phyloP scores from a whole-genome alignment of 1,284 basidiomycete species.

The Leccinum fuscescens region DNA sequence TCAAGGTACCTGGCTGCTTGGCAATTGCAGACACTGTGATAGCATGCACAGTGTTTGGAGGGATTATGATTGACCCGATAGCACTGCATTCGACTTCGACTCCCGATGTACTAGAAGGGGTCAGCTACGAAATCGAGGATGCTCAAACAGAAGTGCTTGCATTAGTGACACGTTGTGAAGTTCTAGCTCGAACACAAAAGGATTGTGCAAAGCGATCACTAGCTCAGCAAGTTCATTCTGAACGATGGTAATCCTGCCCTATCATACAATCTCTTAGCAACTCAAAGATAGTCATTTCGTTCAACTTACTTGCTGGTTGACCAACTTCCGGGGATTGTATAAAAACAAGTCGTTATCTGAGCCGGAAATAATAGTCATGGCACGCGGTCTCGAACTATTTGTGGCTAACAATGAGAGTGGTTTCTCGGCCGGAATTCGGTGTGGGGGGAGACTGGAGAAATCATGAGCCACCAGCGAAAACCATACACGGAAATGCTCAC shows the following conservation, averaged over 20 bases:
- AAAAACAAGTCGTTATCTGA: conserved; percentile 77
- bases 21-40: conserved; percentile 73
- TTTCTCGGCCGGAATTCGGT: conserved; percentile 75
- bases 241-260: conserved; percentile 69
- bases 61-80: conserved; percentile 53
- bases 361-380: conserved; percentile 46
- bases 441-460: conserved; percentile 59
- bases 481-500: conserved; percentile 44
- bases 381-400: conserved; percentile 36
- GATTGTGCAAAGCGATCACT: conserved; percentile 83
- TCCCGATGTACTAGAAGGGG: conserved; percentile 69
- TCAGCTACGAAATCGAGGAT: conserved; percentile 5
- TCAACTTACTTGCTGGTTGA: conserved; percentile 53
- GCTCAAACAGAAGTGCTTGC: conserved; percentile 41
- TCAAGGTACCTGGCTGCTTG: conserved; percentile 62
- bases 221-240: conserved; percentile 85
- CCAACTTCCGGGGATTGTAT: conserved; percentile 78
- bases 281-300: conserved; percentile 1
- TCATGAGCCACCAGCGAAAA: conserved; percentile 6
- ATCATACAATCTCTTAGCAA: conserved; percentile 3
- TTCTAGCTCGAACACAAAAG: conserved; percentile 88
- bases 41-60: conserved; percentile 72
- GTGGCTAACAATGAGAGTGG: conserved; percentile 53
- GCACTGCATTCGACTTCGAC: conserved; percentile 69
- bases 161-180: conserved; percentile 78